These are phyloP conservation scores for Colletotrichum higginsianum DNA, from an alignment of 2,329 filamentous ascomycete species.

Conservation along the genomic window DNA sequence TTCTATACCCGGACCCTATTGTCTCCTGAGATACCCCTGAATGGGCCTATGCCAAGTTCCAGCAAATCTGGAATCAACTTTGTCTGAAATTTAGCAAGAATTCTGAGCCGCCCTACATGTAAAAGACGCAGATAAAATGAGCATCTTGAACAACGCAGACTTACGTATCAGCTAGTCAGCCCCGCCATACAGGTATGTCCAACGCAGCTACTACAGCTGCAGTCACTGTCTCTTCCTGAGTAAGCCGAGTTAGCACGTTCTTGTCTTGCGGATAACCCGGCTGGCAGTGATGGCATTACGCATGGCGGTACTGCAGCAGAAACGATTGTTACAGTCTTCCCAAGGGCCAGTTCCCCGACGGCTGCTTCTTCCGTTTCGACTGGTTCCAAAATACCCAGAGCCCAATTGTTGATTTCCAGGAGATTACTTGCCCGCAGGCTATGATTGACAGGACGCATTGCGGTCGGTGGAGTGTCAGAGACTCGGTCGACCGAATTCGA, in stretches of 20 bases:
- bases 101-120: neutral
- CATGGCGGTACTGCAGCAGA: slow-evolving; percentile 69
- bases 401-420: slow-evolving; percentile 66
- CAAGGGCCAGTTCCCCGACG: slow-evolving; percentile 62
- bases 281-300: slow-evolving; percentile 64
- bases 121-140: neutral
- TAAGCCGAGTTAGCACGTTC: neutral
- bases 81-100: no score
- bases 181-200: neutral
- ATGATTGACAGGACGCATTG: slow-evolving; percentile 60
- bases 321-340: slow-evolving; percentile 68
- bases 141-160: neutral
- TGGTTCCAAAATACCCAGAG: slow-evolving; percentile 74
- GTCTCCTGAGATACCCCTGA: no score
- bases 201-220: neutral
- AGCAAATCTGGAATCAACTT: no score
- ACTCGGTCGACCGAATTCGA: neutral
- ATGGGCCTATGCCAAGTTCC: no score
- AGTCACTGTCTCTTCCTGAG: neutral
- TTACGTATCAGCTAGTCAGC: neutral
- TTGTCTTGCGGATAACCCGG: neutral
- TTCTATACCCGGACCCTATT: no score
- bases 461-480: slow-evolving; percentile 40
- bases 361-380: slow-evolving; percentile 75
- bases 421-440: slow-evolving; percentile 68